A percentile compares a stretch with the other conserved stretches of the same genome.
Conservation (phyloP, 257 asterid genomes). For the Perilla frutescens region DNA sequence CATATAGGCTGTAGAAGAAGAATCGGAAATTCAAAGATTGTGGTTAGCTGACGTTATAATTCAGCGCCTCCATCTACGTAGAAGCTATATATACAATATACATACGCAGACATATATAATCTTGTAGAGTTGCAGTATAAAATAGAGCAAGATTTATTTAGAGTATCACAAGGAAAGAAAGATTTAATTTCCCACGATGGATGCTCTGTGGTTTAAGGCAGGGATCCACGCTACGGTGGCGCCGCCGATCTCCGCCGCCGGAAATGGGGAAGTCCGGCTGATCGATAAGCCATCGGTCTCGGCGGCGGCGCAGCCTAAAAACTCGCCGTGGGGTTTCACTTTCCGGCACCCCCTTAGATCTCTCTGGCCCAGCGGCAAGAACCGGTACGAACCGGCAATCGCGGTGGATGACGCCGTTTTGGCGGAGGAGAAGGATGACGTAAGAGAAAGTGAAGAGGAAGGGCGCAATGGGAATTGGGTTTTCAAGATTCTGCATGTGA, state of each 20-base stretch:
- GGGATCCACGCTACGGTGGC: slow-evolving; percentile 66
- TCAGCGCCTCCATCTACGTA: slow-evolving; percentile 30
- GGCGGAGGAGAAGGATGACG: slow-evolving; percentile 59
- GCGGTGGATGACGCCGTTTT: slow-evolving; percentile 66
- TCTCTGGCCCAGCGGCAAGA: slow-evolving; percentile 63
- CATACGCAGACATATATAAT: background rate
- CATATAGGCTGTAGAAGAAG: background rate
- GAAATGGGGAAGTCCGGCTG: slow-evolving; percentile 57
- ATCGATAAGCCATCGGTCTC: slow-evolving; percentile 57
- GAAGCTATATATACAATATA: slow-evolving; percentile 14
- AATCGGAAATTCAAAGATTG: slow-evolving; percentile 44
- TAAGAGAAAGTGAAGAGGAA: slow-evolving; percentile 34
- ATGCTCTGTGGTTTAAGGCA: slow-evolving; percentile 71
- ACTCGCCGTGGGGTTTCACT: slow-evolving; percentile 76
- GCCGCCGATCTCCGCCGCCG: slow-evolving; percentile 58
- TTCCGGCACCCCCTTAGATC: slow-evolving; percentile 78
- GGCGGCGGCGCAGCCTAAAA: slow-evolving; percentile 61
- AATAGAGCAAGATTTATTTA: slow-evolving; percentile 16
- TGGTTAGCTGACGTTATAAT: slow-evolving; percentile 36
- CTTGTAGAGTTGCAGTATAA: background rate
- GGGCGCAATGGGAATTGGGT: slow-evolving; percentile 67
- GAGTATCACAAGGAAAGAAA: background rate
- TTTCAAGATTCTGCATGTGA: slow-evolving; percentile 68
- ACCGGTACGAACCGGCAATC: slow-evolving; percentile 59
- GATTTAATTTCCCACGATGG: slow-evolving; percentile 47